Percentiles rank a stretch among this genome's conserved stretches.
Conservation (phyloP, 352 stramenopile species). For the Saprolegnia diclina region DNA sequence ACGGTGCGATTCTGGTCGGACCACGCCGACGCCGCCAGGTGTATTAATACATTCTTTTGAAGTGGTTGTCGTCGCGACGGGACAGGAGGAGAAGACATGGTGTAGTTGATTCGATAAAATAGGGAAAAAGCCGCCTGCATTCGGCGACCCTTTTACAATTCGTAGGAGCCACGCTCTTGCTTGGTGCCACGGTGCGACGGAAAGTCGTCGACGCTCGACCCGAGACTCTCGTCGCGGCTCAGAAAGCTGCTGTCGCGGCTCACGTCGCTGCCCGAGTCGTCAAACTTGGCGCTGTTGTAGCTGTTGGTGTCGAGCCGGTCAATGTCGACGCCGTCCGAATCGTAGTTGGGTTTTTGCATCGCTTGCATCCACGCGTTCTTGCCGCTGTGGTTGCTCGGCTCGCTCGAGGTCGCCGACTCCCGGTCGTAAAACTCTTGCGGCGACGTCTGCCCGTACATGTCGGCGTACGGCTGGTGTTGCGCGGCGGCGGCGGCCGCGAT, state of each 20-base stretch:
- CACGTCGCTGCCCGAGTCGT: slow-evolving; percentile 13
- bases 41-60: too few relatives aligned
- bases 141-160: slow-evolving; percentile 16
- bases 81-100: too few relatives aligned
- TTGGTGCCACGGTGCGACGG: slow-evolving; percentile 7
- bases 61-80: too few relatives aligned
- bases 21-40: not conserved
- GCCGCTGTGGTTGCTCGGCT: slow-evolving; percentile 5
- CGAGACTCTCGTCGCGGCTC: slow-evolving; percentile 18
- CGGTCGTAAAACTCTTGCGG: slow-evolving; percentile 2
- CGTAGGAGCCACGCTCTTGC: slow-evolving; percentile 23
- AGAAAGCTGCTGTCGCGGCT: slow-evolving; percentile 25
- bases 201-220: slow-evolving; percentile 21
- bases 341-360: slow-evolving; percentile 9
- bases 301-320: slow-evolving; percentile 24
- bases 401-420: slow-evolving; percentile 2
- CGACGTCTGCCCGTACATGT: slow-evolving; percentile 8
- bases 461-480: not conserved
- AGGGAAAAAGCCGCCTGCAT: too few relatives aligned
- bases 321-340: slow-evolving; percentile 13
- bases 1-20: not conserved
- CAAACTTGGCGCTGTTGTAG: slow-evolving; percentile 26
- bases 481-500: not conserved
- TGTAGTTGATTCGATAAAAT: too few relatives aligned
- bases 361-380: slow-evolving; percentile 20